Conservation (phyloP, 163 green algal genomes). For the Smithsoniella earleae region DNA sequence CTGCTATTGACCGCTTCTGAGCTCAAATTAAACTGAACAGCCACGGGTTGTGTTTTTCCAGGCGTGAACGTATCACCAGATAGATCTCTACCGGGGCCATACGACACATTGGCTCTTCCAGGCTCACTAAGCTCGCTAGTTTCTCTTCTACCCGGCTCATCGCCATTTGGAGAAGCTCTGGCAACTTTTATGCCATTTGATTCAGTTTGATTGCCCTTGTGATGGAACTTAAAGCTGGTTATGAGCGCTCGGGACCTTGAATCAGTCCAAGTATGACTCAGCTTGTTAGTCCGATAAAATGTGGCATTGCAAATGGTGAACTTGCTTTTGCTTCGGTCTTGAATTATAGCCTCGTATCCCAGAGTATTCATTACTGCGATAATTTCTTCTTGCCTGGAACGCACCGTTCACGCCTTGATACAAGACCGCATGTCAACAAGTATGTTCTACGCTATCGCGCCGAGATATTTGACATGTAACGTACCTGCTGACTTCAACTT, state of each 20-base stretch:
- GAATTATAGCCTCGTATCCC: not conserved
- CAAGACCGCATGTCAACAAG: too few relatives aligned
- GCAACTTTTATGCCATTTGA: too few relatives aligned
- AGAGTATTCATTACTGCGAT: not conserved
- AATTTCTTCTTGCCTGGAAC: conserved; percentile 14
- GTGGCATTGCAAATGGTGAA: conserved; percentile 28
- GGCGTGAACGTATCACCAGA: too few relatives aligned
- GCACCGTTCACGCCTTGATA: too few relatives aligned
- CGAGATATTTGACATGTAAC: too few relatives aligned
- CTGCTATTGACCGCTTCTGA: too few relatives aligned
- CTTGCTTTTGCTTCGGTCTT: conserved; percentile 20
- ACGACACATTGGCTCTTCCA: not conserved
- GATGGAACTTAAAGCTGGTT: conserved; percentile 13
- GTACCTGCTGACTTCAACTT: conserved; percentile 32
- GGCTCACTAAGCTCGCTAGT: not conserved
- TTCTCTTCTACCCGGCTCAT: not conserved
- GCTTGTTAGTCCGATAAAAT: not conserved
- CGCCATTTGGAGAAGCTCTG: not conserved
- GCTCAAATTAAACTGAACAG: too few relatives aligned
- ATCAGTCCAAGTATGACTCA: conserved; percentile 9
- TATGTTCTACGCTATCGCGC: too few relatives aligned
- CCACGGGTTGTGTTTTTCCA: too few relatives aligned
- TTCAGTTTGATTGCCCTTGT: too few relatives aligned
- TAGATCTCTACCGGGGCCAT: too few relatives aligned
- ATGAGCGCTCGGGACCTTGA: not conserved